A percentile compares a stretch with the other conserved stretches of the same genome.
Conservation (phyloP, 345 rosid genomes). For the Brassica cretica region DNA sequence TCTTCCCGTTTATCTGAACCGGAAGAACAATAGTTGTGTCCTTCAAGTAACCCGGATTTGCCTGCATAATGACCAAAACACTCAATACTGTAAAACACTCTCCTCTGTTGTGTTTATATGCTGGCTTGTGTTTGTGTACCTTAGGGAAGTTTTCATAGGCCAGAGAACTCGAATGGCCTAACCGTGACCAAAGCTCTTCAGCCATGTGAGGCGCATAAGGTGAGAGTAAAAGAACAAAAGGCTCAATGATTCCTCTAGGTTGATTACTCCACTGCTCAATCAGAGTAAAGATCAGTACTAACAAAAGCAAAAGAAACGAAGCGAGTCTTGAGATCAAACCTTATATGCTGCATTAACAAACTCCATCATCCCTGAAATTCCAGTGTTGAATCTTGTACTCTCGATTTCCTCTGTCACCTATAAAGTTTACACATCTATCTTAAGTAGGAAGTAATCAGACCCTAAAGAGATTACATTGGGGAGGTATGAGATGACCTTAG, state of each 20-base stretch:
- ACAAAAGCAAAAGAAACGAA: background rate
- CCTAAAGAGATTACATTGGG: background rate
- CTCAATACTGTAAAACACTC: background rate
- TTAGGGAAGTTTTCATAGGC: conserved; percentile 69
- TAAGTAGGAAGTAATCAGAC: conserved; percentile 8
- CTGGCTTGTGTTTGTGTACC: conserved; percentile 47
- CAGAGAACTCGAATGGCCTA: conserved; percentile 65
- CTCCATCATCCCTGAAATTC: conserved; percentile 98
- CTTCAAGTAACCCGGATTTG: conserved; percentile 66
- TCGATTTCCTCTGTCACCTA: conserved; percentile 92
- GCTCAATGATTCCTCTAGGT: conserved; percentile 65
- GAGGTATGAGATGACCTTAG: conserved; percentile 56
- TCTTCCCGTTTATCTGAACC: conserved; percentile 97
- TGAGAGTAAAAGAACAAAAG: conserved; percentile 72
- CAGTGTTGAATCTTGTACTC: conserved; percentile 90
- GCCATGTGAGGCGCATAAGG: conserved; percentile 97
- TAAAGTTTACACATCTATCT: background rate
- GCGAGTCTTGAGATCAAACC: conserved; percentile 51
- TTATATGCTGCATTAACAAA: conserved; percentile 85
- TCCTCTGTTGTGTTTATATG: conserved; percentile 1
- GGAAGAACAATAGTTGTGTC: conserved; percentile 67
- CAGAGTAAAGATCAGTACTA: background rate
- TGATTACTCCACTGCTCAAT: conserved; percentile 73
- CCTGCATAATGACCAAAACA: conserved; percentile 50
- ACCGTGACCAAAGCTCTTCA: conserved; percentile 91